Conservation (phyloP, 2,329 filamentous ascomycete species). For the Fusarium heterosporum region DNA sequence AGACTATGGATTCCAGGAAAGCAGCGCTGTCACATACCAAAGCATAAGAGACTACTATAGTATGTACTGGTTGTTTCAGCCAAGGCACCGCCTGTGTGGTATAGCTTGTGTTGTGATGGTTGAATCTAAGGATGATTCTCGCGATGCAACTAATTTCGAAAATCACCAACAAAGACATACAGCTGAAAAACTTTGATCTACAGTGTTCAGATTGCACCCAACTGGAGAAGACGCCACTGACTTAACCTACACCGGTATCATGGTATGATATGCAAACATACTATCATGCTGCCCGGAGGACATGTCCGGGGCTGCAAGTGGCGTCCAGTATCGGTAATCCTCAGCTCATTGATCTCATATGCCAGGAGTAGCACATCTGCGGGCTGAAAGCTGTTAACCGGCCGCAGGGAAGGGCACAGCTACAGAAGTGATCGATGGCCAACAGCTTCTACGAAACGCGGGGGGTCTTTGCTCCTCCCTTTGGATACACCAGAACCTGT, state of each 20-base stretch:
- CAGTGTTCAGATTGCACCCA: neutral
- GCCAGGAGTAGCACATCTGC: neutral
- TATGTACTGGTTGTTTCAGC: conserved; percentile 22
- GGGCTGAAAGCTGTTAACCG: conserved; percentile 11
- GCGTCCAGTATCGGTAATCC: neutral
- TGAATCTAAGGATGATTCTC: neutral
- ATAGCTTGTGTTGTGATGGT: no score
- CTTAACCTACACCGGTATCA: neutral
- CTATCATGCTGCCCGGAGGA: neutral
- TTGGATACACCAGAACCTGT: neutral
- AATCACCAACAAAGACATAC: neutral
- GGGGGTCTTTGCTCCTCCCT: neutral
- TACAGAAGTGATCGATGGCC: neutral
- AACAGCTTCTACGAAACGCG: neutral
- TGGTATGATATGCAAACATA: neutral
- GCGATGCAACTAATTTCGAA: neutral
- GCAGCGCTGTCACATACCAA: neutral
- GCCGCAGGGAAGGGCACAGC: conserved; percentile 12
- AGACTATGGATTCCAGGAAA: neutral
- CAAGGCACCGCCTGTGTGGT: neutral
- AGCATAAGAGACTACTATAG: neutral
- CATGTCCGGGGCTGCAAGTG: neutral
- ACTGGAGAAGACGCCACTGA: neutral
- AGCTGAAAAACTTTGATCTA: neutral
- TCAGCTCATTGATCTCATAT: neutral